These are phyloP conservation scores for Daphne laureola DNA, from an alignment of 441 rosid species.

Conservation along the genomic window DNA sequence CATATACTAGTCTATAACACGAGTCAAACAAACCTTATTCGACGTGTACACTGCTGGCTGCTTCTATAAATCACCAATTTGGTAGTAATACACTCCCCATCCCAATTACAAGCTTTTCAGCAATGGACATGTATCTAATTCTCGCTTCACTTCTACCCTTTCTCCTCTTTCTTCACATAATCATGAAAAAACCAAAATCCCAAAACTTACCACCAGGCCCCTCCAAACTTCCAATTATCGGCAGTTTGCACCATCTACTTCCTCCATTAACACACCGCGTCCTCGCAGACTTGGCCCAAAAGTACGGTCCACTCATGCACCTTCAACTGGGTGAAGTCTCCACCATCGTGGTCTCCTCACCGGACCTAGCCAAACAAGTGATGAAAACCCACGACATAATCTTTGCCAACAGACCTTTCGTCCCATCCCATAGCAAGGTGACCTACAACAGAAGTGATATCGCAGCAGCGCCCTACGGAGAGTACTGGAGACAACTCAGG, in stretches of 20 bases:
- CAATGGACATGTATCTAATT: no score
- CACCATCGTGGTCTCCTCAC: conserved; percentile 12
- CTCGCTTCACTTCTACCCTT: no score
- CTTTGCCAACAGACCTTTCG: conserved; percentile 14
- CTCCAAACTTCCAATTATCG: conserved; percentile 16
- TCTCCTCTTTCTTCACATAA: no score
- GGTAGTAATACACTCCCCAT: no score
- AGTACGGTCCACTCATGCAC: conserved; percentile 15
- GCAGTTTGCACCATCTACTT: conserved; percentile 18
- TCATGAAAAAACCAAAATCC: no score
- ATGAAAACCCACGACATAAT: conserved; percentile 18
- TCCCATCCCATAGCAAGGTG: conserved; percentile 11
- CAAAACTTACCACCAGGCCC: conserved; percentile 18
- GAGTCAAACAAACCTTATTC: no score
- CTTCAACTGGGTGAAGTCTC: conserved; percentile 13
- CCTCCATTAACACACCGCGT: conserved; percentile 15
- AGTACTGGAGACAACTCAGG: conserved; percentile 18
- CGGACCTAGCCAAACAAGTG: conserved; percentile 12
- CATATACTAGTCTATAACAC: no score
- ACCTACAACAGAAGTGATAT: conserved; percentile 13
- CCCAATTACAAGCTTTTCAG: no score
- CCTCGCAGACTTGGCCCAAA: conserved; percentile 10
- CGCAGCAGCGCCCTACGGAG: conserved; percentile 8
- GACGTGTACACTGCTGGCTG: no score
- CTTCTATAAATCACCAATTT: no score